A percentile compares a stretch with the other conserved stretches of the same genome.
phyloP scores from a whole-genome alignment of 2,329 filamentous ascomycete species.

The Blastomyces percursus region DNA sequence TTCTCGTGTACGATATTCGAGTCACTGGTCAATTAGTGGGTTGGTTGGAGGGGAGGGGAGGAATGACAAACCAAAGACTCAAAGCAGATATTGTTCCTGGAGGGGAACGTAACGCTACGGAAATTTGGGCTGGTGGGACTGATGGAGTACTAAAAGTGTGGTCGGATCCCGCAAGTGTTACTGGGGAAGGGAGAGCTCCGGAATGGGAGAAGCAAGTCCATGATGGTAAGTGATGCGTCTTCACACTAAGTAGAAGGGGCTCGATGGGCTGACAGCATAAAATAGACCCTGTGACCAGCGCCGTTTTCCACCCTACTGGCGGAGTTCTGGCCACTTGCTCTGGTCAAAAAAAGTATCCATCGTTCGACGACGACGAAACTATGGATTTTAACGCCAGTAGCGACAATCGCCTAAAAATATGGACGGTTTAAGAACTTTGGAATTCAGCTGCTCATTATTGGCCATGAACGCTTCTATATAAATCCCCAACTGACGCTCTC shows the following conservation, averaged over 20 bases:
- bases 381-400: not conserved
- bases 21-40: constrained; percentile 42
- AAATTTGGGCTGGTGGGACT: constrained; percentile 49
- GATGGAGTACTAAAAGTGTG: constrained; percentile 46
- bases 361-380: constrained; percentile 11
- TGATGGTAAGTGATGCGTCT: constrained; percentile 27
- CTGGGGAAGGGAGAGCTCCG: constrained; percentile 32
- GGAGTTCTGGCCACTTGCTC: constrained; percentile 41
- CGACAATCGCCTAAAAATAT: constrained; percentile 25
- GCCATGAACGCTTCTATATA: not conserved
- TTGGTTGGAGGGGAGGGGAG: constrained; percentile 38
- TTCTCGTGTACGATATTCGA: constrained; percentile 50
- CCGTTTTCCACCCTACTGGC: constrained; percentile 38
- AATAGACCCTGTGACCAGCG: constrained; percentile 37
- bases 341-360: constrained; percentile 30
- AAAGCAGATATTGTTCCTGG: constrained; percentile 41
- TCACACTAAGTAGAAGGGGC: not conserved
- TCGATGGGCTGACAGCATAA: constrained; percentile 11
- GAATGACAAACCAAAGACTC: constrained; percentile 45
- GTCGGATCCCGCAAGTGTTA: constrained; percentile 34
- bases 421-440: constrained; percentile 20
- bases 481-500: not conserved
- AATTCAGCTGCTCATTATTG: not conserved
- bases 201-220: constrained; percentile 37
- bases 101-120: constrained; percentile 31